Percentiles rank a stretch among this genome's conserved stretches.
Evolutionary conservation across 2,329 filamentous ascomycete genomes (phyloP).

Genomic region (Keithomyces neogunnii): DNA sequence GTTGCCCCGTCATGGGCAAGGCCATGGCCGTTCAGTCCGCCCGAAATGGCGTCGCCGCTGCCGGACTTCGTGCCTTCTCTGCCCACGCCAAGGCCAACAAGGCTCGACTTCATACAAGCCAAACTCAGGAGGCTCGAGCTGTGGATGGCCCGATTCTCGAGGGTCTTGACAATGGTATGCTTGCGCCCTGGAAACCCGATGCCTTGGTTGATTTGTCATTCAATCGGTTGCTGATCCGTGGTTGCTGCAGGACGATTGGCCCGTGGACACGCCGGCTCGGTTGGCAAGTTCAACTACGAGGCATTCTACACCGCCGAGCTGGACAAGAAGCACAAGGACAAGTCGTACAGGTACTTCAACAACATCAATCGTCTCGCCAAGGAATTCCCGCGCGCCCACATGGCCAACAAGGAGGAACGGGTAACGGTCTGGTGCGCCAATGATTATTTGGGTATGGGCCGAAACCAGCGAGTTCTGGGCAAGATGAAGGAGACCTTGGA

Average conservation of each 20-base stretch:
- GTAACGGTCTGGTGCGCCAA: conserved; percentile 99
- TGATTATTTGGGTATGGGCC: conserved; percentile 96
- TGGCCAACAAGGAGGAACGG: conserved; percentile 69
- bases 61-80: conserved; percentile 43
- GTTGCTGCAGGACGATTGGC: conserved; percentile 1
- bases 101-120: conserved; percentile 74
- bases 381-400: conserved; percentile 93
- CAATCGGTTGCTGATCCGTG: background rate
- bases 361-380: conserved; percentile 98
- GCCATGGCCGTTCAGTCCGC: conserved; percentile 80
- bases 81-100: conserved; percentile 46
- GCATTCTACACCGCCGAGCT: conserved; percentile 80
- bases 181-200: background rate
- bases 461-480: conserved; percentile 77
- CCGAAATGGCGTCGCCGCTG: conserved; percentile 39
- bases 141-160: conserved; percentile 52
- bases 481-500: conserved; percentile 94
- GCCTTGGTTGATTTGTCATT: background rate
- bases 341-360: conserved; percentile 99
- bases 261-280: conserved; percentile 4
- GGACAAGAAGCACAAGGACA: conserved; percentile 99
- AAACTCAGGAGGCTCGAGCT: conserved; percentile 67
- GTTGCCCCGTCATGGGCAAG: conserved; percentile 98
- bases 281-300: conserved; percentile 78
- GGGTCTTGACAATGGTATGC: conserved; percentile 42